Conservation (phyloP, 345 rosid genomes). For the Moringa oleifera region DNA sequence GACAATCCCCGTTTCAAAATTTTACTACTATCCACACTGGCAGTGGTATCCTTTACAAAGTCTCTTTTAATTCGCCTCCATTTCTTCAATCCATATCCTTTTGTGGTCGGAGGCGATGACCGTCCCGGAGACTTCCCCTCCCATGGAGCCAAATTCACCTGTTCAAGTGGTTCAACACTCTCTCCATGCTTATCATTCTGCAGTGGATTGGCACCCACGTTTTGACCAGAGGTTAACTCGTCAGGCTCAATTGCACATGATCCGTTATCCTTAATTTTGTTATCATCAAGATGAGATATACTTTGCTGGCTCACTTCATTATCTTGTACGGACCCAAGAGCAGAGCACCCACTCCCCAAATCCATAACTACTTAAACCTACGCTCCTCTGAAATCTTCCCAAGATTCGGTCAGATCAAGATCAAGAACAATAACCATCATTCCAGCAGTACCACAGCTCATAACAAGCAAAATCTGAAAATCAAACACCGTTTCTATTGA, state of each 20-base stretch:
- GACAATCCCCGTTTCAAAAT: slow-evolving; percentile 63
- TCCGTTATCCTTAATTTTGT: slow-evolving; percentile 31
- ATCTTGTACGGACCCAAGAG: slow-evolving; percentile 48
- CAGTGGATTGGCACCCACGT: slow-evolving; percentile 6
- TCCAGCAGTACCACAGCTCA: slow-evolving; percentile 36
- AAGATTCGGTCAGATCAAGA: slow-evolving; percentile 40
- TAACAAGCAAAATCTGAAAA: slow-evolving; percentile 30
- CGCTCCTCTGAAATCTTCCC: slow-evolving; percentile 6
- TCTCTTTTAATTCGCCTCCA: slow-evolving; percentile 78
- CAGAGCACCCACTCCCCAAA: slow-evolving; percentile 34
- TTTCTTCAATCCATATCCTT: slow-evolving; percentile 73
- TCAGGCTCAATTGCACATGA: slow-evolving; percentile 24
- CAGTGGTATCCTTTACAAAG: slow-evolving; percentile 39
- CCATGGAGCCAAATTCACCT: slow-evolving; percentile 12
- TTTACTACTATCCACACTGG: slow-evolving; percentile 38
- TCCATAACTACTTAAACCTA: slow-evolving; percentile 30
- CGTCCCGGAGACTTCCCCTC: slow-evolving; percentile 20
- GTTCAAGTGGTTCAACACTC: slow-evolving; percentile 17
- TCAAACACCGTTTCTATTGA: slow-evolving; percentile 14
- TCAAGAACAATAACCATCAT: slow-evolving; percentile 47
- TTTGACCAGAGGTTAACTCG: slow-evolving; percentile 15
- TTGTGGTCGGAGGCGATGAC: slow-evolving; percentile 32
- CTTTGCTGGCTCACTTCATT: slow-evolving; percentile 29
- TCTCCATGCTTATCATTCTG: slow-evolving; percentile 13
- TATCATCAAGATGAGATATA: slow-evolving; percentile 11